Evolutionary conservation across 805 yeast species (phyloP).

Genomic region (Limtongia smithiae): DNA sequence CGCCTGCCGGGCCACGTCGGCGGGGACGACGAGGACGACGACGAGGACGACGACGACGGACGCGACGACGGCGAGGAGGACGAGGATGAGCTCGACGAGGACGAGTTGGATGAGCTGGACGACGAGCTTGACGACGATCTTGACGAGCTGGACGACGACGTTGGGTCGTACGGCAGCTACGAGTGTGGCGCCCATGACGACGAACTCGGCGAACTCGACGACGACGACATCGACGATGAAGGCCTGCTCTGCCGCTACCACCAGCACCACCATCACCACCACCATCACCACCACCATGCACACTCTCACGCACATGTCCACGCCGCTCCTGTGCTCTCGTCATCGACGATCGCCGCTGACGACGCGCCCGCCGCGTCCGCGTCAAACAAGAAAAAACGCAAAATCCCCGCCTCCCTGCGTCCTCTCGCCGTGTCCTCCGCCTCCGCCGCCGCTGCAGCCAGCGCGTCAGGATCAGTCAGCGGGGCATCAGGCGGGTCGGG

Average conservation of each 20-base stretch:
- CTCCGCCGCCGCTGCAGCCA: neutral
- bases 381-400: conserved; percentile 22
- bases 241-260: neutral
- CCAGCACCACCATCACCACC: conserved; percentile 1
- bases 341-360: too few relatives aligned
- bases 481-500: too few relatives aligned
- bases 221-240: neutral
- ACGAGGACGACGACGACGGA: conserved; percentile 1
- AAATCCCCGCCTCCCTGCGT: conserved; percentile 17
- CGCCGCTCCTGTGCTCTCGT: too few relatives aligned
- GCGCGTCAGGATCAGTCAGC: neutral
- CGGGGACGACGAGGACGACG: conserved; percentile 2
- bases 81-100: neutral
- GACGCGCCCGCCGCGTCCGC: conserved; percentile 2
- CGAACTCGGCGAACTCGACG: neutral
- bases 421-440: conserved; percentile 3
- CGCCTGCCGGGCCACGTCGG: conserved; percentile 13
- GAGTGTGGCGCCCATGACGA: neutral
- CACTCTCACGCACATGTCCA: conserved; percentile 2
- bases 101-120: neutral
- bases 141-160: neutral
- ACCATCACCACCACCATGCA: conserved; percentile 10
- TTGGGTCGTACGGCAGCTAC: neutral
- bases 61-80: neutral
- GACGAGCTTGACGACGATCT: conserved; percentile 5